phyloP scores from a whole-genome alignment of 2,329 filamentous ascomycete species.

The Beauveria caledonica region DNA sequence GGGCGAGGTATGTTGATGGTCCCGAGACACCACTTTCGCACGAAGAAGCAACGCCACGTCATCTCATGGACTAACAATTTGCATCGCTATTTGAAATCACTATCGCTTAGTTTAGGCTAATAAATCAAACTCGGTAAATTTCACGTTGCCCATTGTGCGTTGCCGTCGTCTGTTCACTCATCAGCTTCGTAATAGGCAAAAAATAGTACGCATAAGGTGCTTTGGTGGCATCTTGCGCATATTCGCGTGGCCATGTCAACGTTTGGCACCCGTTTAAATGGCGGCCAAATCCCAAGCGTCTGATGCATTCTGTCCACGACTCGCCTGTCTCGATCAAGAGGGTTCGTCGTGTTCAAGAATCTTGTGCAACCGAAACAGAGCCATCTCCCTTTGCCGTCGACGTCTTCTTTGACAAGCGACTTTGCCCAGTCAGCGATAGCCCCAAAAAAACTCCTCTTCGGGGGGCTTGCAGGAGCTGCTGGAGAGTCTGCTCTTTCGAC shows the following conservation, averaged over 20 bases:
- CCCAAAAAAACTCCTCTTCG: not conserved
- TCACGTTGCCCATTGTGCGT: not conserved
- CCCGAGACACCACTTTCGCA: conserved; percentile 8
- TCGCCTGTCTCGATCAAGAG: not conserved
- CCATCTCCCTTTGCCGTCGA: conserved; percentile 13
- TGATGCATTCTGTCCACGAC: not conserved
- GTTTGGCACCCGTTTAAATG: conserved; percentile 10
- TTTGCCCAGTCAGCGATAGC: not conserved
- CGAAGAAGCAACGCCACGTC: conserved; percentile 2
- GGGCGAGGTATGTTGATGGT: not conserved
- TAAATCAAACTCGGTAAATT: not conserved
- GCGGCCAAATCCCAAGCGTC: conserved; percentile 11
- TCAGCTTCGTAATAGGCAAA: not conserved
- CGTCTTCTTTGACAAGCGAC: not conserved
- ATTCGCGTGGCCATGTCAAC: conserved; percentile 10
- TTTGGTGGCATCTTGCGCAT: conserved; percentile 13
- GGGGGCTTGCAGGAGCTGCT: no score
- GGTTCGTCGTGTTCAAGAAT: conserved; percentile 4
- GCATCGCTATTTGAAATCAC: conserved; percentile 1
- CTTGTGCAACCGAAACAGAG: conserved; percentile 15
- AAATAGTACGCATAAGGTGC: conserved; percentile 13
- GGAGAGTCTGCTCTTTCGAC: not conserved
- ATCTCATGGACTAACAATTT: conserved; percentile 5
- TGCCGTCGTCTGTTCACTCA: not conserved
- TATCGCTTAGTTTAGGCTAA: not conserved